Evolutionary conservation across 805 yeast genomes (phyloP), one percentile per base, ranked within the genome.

Genomic region (Kluyveromyces nonfermentans): DNA sequence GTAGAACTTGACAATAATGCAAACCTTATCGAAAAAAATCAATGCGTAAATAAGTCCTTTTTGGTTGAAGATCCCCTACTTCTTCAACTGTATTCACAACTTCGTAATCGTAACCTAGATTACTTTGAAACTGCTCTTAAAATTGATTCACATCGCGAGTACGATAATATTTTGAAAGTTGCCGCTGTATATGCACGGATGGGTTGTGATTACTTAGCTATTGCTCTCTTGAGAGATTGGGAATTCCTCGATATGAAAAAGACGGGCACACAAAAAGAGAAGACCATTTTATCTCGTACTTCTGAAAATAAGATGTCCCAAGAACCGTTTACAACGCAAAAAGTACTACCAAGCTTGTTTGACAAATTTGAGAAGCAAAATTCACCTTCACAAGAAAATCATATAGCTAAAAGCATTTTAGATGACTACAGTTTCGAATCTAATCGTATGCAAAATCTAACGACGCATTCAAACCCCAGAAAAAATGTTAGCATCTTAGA

Each of bases 131-230:
- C 80, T 1, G 69, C 80, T 0, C 42, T 67, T 20, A 59, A 56
- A 31, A 52, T 70, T 5, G 67, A 70, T 7, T 60, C 77, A 8
- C 63, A 50, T 9, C 43, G 56, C 4, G 97, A 90, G 54, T 77
- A 74, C 44, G 67, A 71, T 4, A 80, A 82, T 54, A 72, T 88
- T 14, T 54, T 75, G 10, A 75, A 79, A 49, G 82, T 81, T 7
- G 72, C 84, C 7, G 67, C 73, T 32, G 81, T 87, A 48, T 85
- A 87, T 55, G 71, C 77, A 14, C 70, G 94, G 45, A 86, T 89
- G 96, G 97, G 97, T 0, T 89, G 97, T 64, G 95, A 89, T 54
- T 75, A 79, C 47, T 60, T 90, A 35, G 79, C 88, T 0, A 56
- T 85, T 19, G 72, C 77, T 41, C 59, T 88, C 37, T 67, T 82